Evolutionary conservation across 2,329 filamentous ascomycete species (phyloP).

Genomic region (Pseudogymnoascus sp.): DNA sequence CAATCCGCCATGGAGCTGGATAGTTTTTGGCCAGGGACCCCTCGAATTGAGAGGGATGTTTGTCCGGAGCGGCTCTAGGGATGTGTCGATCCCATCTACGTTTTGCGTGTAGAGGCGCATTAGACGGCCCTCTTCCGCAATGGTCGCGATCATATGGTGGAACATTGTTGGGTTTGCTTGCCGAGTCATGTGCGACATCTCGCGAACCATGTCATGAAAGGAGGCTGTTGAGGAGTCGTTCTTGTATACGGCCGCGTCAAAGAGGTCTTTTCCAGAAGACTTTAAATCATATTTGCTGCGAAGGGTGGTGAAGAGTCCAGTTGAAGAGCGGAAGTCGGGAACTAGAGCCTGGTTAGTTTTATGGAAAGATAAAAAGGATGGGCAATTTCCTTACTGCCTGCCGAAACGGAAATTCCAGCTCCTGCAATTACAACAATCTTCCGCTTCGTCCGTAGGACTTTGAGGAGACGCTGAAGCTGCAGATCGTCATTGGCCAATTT

Average conservation of each 20-base stretch:
- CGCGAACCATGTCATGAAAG: constrained; percentile 94
- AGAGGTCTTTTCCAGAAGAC: constrained; percentile 87
- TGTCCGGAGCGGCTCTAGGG: constrained; percentile 72
- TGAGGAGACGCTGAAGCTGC: constrained; percentile 64
- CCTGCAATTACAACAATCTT: constrained; percentile 97
- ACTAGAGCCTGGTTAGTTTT: constrained; percentile 43
- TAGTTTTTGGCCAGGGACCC: constrained; percentile 85
- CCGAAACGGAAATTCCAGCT: constrained; percentile 93
- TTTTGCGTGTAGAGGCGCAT: constrained; percentile 94
- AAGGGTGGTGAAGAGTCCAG: constrained; percentile 80
- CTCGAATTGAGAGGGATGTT: constrained; percentile 74
- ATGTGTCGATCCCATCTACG: constrained; percentile 89
- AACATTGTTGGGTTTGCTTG: constrained; percentile 78
- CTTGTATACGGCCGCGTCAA: constrained; percentile 96
- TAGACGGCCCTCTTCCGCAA: constrained; percentile 80
- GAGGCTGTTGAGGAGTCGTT: constrained; percentile 81
- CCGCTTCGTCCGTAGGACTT: constrained; percentile 76
- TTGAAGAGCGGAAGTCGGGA: constrained; percentile 90
- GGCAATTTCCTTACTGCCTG: constrained; percentile 65
- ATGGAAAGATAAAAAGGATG: constrained; percentile 21
- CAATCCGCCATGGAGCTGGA: constrained; percentile 89
- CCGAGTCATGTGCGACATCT: constrained; percentile 72
- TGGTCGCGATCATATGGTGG: constrained; percentile 85
- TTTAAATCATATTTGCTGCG: constrained; percentile 86
- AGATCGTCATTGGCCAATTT: constrained; percentile 49